phyloP scores from a whole-genome alignment of 768 basidiomycete genomes.

The Suillus weaverae region DNA sequence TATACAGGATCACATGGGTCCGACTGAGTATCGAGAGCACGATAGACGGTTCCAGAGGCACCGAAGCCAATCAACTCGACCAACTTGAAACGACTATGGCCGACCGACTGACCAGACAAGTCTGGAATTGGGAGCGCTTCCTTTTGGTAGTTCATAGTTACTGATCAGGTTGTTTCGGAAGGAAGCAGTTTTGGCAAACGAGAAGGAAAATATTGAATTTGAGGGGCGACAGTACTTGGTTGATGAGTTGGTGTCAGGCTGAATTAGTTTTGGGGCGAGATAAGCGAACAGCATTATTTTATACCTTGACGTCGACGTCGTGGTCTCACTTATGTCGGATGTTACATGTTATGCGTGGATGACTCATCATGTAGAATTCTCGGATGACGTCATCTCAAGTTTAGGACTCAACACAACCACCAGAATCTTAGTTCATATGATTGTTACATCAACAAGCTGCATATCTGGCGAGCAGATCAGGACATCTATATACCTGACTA shows the following conservation, averaged over 20 bases:
- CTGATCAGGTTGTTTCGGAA: background rate
- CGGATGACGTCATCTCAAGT: no score
- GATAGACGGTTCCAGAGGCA: conserved; percentile 77
- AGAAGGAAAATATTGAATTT: background rate
- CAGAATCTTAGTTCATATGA: no score
- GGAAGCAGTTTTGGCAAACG: background rate
- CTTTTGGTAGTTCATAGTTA: background rate
- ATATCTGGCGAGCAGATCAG: no score
- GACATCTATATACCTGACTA: no score
- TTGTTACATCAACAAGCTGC: no score
- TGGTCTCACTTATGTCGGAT: background rate
- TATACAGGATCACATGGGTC: conserved; percentile 38
- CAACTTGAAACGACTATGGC: conserved; percentile 60
- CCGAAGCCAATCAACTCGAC: conserved; percentile 67
- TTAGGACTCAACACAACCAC: no score
- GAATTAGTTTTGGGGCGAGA: background rate
- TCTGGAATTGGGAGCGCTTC: conserved; percentile 38
- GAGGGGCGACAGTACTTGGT: background rate
- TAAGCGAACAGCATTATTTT: background rate
- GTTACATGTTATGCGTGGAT: background rate
- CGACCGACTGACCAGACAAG: conserved; percentile 51
- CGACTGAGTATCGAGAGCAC: conserved; percentile 54
- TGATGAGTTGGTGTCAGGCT: background rate
- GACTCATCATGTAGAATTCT: background rate
- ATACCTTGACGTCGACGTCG: background rate